Percentiles rank a stretch among this genome's conserved stretches.
phyloP scores from a whole-genome alignment of 345 rosid genomes.

The Sisymbrium irio region DNA sequence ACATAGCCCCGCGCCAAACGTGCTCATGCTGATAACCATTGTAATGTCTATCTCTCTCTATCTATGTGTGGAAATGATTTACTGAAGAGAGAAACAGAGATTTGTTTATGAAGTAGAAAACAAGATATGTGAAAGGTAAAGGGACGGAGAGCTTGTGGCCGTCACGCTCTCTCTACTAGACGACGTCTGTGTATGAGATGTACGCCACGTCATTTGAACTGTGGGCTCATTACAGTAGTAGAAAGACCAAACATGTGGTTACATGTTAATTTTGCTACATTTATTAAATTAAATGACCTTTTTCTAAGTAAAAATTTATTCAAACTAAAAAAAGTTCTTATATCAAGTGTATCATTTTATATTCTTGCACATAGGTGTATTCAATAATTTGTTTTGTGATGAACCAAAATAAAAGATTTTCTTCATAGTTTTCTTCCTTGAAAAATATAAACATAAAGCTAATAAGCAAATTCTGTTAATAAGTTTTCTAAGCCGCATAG shows the following conservation, averaged over 20 bases:
- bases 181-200: background rate
- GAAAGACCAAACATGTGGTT: background rate
- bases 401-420: too few species aligned
- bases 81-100: slow-evolving; percentile 2
- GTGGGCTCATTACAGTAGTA: background rate
- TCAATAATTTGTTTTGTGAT: too few species aligned
- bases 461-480: too few species aligned
- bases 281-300: background rate
- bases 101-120: slow-evolving; percentile 6
- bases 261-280: background rate
- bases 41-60: background rate
- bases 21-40: slow-evolving; percentile 39
- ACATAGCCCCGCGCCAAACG: slow-evolving; percentile 28
- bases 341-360: too few species aligned
- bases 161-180: slow-evolving; percentile 39
- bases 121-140: slow-evolving; percentile 21
- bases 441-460: too few species aligned
- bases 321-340: too few species aligned
- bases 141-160: slow-evolving; percentile 47
- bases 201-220: slow-evolving; percentile 14
- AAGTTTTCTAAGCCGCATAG: too few species aligned
- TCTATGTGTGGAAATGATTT: slow-evolving; percentile 7
- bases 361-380: too few species aligned
- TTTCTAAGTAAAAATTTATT: too few species aligned
- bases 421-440: too few species aligned